Conservation (phyloP, 2,329 filamentous ascomycete genomes). For the Pyricularia sp. region DNA sequence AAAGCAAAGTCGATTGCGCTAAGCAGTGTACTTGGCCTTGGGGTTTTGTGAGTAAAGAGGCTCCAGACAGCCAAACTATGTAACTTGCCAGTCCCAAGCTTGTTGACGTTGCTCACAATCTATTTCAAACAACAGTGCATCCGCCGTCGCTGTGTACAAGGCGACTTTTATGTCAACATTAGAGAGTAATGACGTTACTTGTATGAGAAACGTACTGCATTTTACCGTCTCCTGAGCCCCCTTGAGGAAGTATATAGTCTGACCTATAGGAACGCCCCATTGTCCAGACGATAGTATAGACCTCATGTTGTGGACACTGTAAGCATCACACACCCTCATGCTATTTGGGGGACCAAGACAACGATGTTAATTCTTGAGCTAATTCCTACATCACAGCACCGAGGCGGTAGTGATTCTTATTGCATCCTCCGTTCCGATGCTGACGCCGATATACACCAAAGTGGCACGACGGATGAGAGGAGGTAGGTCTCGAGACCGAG, state of each 20-base stretch:
- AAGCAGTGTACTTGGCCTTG: not conserved
- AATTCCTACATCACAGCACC: not conserved
- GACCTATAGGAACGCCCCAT: not conserved
- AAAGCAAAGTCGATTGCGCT: not conserved
- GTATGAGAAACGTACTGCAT: not conserved
- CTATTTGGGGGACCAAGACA: not conserved
- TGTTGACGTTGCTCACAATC: too few species aligned
- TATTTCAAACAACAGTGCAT: not conserved
- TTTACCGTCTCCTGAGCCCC: not conserved
- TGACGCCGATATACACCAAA: not conserved
- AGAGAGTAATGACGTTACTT: not conserved
- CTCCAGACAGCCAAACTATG: not conserved
- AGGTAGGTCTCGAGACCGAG: conserved; percentile 1
- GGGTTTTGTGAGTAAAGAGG: not conserved
- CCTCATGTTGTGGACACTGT: not conserved
- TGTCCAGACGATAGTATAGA: not conserved
- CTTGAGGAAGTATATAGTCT: not conserved
- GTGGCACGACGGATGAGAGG: not conserved
- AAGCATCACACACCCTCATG: not conserved
- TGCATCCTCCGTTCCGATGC: not conserved
- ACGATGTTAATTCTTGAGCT: not conserved
- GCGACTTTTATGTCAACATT: not conserved
- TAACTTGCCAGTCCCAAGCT: not conserved
- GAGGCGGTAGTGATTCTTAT: not conserved
- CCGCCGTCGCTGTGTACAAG: not conserved